Evolutionary conservation across 1,284 basidiomycete genomes (phyloP), one percentile per base, ranked within the genome.

Genomic region (Cystobasidium pallidum): DNA sequence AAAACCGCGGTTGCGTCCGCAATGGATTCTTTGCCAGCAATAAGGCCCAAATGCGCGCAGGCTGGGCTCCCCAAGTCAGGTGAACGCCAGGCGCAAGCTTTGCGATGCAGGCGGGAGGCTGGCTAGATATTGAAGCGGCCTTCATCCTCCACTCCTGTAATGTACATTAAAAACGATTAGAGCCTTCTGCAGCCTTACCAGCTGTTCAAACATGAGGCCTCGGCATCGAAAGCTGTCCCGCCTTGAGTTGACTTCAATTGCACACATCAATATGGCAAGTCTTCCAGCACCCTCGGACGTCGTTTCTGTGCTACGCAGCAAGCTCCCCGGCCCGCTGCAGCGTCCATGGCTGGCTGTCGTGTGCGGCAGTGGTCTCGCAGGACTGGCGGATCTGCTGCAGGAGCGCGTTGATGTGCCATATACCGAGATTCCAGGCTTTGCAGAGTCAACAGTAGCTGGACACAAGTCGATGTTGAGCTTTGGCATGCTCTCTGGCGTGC

Each of bases 311-410:
- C 68, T 71, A 26, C 61, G 59, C 17, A 28, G 41, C 24, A 51
- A 41, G n/a, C 57, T 73, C 3, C 72, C 72, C n/a, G 15, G 3
- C 24, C 24, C 39, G 34, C 72, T 67, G 15, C 59, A 70, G 10
- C 45, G 10, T 15, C 75, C 75, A 1, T 59, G 57, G 17, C 52
- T 78, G 24, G 78, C 74, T 28, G 76, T 79, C 66, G 78, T 79
- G 19, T 78, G 77, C 68, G 78, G 78, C 0, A 65, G 52, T 3
- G 78, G 78, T 11, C 67, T 79, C 1, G 67, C 73, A 19, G 75
- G 75, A 0, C 72, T 79, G 21, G 75, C 72, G 3, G 76, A 77
- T 10, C 66, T 76, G 39, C 61, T 79, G 1, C 21, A 74, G 36
- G 77, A 79, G 30, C 51, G 73, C 24, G 74, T 77, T 26, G 73